Evolutionary conservation across 208 protist species (phyloP).

Genomic region (Herpetomonas samuelpessoai): DNA sequence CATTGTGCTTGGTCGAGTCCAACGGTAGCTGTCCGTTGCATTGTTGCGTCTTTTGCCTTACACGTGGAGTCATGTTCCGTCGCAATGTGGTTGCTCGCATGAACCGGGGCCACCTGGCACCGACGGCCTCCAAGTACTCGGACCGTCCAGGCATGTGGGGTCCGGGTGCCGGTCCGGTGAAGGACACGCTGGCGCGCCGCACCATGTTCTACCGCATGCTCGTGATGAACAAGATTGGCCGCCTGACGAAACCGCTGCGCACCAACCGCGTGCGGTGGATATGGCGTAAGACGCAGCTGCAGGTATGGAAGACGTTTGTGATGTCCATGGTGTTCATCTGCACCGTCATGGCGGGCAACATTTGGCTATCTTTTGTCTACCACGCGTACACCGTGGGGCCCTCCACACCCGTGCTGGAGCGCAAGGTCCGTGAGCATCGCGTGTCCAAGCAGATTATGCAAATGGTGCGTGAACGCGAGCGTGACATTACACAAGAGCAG

Average conservation of each 20-base stretch:
- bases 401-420: constrained; percentile 81
- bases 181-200: constrained; percentile 81
- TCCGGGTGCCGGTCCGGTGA: constrained; percentile 66
- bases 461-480: constrained; percentile 88
- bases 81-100: constrained; percentile 45
- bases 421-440: constrained; percentile 88
- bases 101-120: constrained; percentile 72
- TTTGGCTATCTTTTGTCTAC: constrained; percentile 87
- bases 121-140: constrained; percentile 82
- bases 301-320: constrained; percentile 86
- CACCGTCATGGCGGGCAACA: constrained; percentile 74
- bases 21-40: too few species aligned
- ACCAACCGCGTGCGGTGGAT: constrained; percentile 78
- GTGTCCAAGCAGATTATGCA: constrained; percentile 90
- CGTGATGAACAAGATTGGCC: constrained; percentile 81
- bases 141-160: constrained; percentile 88
- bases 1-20: too few species aligned
- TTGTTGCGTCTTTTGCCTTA: too few species aligned
- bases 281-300: constrained; percentile 84
- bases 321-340: constrained; percentile 86
- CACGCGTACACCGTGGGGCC: constrained; percentile 88
- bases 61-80: too few species aligned
- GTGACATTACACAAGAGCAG: constrained; percentile 62
- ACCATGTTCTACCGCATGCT: constrained; percentile 87
- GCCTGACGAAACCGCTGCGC: constrained; percentile 81